Base-by-base conservation (phyloP, 2,329 filamentous ascomycete genomes). In the Simplicillium sp. region DNA sequence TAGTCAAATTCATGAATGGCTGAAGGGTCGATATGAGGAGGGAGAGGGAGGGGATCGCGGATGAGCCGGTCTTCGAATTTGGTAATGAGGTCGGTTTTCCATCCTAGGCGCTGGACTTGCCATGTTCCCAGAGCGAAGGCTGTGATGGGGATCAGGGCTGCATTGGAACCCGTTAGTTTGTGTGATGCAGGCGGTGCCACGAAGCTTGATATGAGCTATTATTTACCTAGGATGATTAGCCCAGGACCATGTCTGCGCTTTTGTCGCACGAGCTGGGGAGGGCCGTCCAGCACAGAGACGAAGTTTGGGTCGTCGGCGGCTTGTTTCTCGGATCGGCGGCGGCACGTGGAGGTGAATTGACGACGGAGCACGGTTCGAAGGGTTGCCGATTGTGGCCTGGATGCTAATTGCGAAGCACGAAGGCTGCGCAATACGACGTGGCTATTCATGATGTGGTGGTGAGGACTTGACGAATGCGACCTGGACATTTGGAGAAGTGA, bases 51-150 rank as follows among this genome's bases (percentile, higher is more conserved):
- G 0, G 92, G 92, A 14, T 83, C 75, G 42, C 85, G 85, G 33
- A 95, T 75, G 29, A 98, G 75, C 5, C 90, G 84, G 68, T 98
- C 89, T 65, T 97, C 92, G 61, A 86, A 87, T 51, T 83, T 87
- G 44, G 90, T 87, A 46, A 98, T 81, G 11, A 98, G 72, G 36
- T 94, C 84, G 4, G 87, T 88, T 61, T 98, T 98, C 89, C 90
- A 95, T 44, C 82, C 79, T 2, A 98, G 76, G 11, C 92, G 84
- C 60, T 94, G 80, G 40, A 98, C 85, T 60, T 98, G 92, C 92
- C 92, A 98, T 48, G 87, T 87, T 25, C 92, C 92, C 13, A 98
- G 80, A 41, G 72, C 69, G 61, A 98, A 95, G 11, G 92, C 87
- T 1, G 89, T 96, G 45, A 95, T 64, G 37, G 92, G 92, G 54